Percentiles rank a stretch among this genome's conserved stretches.
phyloP scores from a whole-genome alignment of 2,329 filamentous ascomycete species.

The Zalaria sp. region DNA sequence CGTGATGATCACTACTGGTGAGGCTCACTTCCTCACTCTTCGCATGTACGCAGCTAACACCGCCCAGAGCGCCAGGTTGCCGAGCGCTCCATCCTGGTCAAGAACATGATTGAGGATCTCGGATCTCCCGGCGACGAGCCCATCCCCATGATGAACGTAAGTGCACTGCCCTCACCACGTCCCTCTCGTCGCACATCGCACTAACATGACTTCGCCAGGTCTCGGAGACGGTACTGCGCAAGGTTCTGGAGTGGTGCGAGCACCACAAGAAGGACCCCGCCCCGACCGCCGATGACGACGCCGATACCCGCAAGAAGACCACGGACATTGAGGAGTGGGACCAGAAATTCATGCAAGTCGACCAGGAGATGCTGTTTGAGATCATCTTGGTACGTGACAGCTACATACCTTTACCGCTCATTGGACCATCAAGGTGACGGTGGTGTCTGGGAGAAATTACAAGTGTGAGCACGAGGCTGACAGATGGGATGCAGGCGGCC shows the following conservation, averaged over 20 bases:
- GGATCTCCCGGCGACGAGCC: constrained; percentile 50
- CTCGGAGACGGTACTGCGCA: constrained; percentile 83
- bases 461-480: not conserved
- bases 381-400: constrained; percentile 67
- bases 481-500: constrained; percentile 48
- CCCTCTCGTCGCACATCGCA: too few species aligned
- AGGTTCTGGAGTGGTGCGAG: constrained; percentile 96
- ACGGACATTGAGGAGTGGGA: constrained; percentile 99
- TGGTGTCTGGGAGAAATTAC: not conserved
- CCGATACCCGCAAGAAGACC: constrained; percentile 91
- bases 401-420: not conserved
- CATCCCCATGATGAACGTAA: constrained; percentile 72
- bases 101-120: constrained; percentile 95
- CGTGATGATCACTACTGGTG: constrained; percentile 28
- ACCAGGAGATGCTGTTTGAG: constrained; percentile 99
- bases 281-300: constrained; percentile 73
- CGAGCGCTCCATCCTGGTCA: constrained; percentile 87
- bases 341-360: constrained; percentile 99
- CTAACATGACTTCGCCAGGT: constrained; percentile 33
- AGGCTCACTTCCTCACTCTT: constrained; percentile 6
- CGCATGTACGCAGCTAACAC: constrained; percentile 6
- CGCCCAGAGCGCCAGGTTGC: constrained; percentile 59
- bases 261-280: constrained; percentile 85
- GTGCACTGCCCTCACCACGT: too few species aligned
- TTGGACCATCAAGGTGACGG: not conserved